Evolutionary conservation across 768 basidiomycete species (phyloP).

Genomic region (Dentipellis fragilis): DNA sequence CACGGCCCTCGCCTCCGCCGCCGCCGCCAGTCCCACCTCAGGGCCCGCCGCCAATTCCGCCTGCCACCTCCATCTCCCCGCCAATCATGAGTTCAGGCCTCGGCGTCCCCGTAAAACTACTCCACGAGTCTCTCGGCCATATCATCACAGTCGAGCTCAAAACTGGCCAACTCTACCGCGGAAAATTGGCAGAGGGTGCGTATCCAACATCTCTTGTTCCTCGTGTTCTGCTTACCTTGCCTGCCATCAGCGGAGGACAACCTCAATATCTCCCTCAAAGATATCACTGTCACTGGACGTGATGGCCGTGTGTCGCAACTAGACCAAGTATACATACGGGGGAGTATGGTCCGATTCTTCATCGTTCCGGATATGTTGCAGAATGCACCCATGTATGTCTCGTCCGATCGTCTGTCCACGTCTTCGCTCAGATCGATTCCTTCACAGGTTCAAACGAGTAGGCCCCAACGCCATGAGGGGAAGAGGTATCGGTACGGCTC

Average conservation of each 20-base stretch:
- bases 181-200: constrained; percentile 93
- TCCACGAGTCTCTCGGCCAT: constrained; percentile 95
- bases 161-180: constrained; percentile 93
- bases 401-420: constrained; percentile 2
- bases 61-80: not conserved
- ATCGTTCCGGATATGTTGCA: constrained; percentile 99
- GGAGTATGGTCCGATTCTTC: constrained; percentile 97
- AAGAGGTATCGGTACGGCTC: constrained; percentile 96
- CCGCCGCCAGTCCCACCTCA: not conserved
- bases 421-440: not conserved
- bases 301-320: constrained; percentile 98
- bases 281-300: constrained; percentile 95
- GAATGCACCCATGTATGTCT: constrained; percentile 92
- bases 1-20: not conserved
- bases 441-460: constrained; percentile 91
- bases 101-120: constrained; percentile 91
- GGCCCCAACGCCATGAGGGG: constrained; percentile 98
- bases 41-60: not conserved
- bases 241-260: constrained; percentile 85
- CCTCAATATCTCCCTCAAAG: constrained; percentile 89
- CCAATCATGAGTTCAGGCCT: constrained; percentile 47
- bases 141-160: constrained; percentile 97
- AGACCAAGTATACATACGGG: constrained; percentile 98
- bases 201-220: constrained; percentile 7
- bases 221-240: constrained; percentile 3